Evolutionary conservation across 2,329 filamentous ascomycete genomes (phyloP).

Genomic region (Penicillium digitatum): DNA sequence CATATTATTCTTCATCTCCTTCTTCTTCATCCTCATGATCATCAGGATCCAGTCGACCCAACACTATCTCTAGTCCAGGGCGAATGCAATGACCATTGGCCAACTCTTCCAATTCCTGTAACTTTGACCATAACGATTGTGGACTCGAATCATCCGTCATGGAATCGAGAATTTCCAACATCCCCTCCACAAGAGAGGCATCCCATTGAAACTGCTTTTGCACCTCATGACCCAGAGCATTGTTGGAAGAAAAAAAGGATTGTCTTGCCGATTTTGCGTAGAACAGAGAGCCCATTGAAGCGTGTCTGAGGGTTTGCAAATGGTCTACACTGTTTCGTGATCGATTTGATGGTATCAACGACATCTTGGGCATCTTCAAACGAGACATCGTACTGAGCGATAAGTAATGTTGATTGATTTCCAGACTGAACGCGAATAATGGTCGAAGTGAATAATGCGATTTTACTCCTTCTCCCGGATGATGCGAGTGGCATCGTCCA

Average conservation of each 20-base stretch:
- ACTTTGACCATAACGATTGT: neutral
- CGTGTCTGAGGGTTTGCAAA: conserved; percentile 7
- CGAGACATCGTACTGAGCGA: conserved; percentile 5
- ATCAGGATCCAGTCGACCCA: neutral
- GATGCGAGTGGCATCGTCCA: neutral
- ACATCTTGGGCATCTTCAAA: conserved; percentile 1
- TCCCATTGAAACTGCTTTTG: conserved; percentile 10
- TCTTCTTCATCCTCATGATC: neutral
- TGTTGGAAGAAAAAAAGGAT: conserved; percentile 10
- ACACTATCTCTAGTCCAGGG: neutral
- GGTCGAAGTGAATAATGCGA: neutral
- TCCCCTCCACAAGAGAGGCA: conserved; percentile 8
- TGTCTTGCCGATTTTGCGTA: conserved; percentile 21
- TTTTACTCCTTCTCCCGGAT: neutral
- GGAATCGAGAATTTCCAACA: neutral
- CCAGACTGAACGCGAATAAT: conserved; percentile 5
- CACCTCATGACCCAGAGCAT: conserved; percentile 14
- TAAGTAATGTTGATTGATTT: conserved; percentile 12
- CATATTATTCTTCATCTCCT: neutral
- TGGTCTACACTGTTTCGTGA: conserved; percentile 7
- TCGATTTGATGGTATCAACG: neutral
- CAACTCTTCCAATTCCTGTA: conserved; percentile 9
- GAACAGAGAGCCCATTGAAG: conserved; percentile 15
- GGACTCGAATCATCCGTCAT: conserved; percentile 2
- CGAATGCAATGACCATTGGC: neutral